These are phyloP conservation scores for Phellopilus nigrolimitatus DNA, from an alignment of 1,284 basidiomycete genomes.

Conservation along the genomic window DNA sequence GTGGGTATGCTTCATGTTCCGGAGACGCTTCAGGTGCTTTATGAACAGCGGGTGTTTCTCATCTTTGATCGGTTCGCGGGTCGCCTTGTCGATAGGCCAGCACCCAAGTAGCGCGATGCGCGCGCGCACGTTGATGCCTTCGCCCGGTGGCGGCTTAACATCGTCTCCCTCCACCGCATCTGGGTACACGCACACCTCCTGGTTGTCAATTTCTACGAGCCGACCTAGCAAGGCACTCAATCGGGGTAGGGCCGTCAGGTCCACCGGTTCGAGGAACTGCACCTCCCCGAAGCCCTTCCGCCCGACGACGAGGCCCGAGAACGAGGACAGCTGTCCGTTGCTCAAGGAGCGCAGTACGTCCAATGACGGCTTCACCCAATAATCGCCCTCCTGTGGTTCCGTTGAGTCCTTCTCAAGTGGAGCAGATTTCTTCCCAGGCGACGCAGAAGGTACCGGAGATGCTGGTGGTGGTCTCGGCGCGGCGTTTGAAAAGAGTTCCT, in stretches of 20 bases:
- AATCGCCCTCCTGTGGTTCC: slow-evolving; percentile 43
- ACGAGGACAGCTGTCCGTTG: slow-evolving; percentile 67
- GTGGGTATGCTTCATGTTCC: slow-evolving; percentile 80
- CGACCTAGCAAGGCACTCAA: slow-evolving; percentile 84
- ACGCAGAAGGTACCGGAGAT: slow-evolving; percentile 32
- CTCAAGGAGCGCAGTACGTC: slow-evolving; percentile 63
- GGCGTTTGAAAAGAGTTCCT: slow-evolving; percentile 41
- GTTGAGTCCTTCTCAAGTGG: slow-evolving; percentile 15
- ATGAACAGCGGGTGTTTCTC: slow-evolving; percentile 64
- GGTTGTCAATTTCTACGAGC: slow-evolving; percentile 85
- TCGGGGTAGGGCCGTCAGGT: slow-evolving; percentile 82
- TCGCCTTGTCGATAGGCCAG: slow-evolving; percentile 91
- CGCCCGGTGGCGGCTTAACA: slow-evolving; percentile 70
- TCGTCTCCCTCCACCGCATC: slow-evolving; percentile 72
- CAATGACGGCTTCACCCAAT: slow-evolving; percentile 81
- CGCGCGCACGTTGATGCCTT: slow-evolving; percentile 88
- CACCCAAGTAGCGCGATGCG: slow-evolving; percentile 77
- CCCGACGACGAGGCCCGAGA: slow-evolving; percentile 79
- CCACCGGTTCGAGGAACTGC: slow-evolving; percentile 87
- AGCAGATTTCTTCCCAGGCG: slow-evolving; percentile 39
- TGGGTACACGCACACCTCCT: slow-evolving; percentile 92
- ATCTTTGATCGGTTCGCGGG: slow-evolving; percentile 87
- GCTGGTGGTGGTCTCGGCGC: slow-evolving; percentile 30
- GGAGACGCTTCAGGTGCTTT: slow-evolving; percentile 81
- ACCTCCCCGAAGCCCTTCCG: slow-evolving; percentile 90